Evolutionary conservation across 768 basidiomycete genomes (phyloP).

Genomic region (Leccinum variicolor): DNA sequence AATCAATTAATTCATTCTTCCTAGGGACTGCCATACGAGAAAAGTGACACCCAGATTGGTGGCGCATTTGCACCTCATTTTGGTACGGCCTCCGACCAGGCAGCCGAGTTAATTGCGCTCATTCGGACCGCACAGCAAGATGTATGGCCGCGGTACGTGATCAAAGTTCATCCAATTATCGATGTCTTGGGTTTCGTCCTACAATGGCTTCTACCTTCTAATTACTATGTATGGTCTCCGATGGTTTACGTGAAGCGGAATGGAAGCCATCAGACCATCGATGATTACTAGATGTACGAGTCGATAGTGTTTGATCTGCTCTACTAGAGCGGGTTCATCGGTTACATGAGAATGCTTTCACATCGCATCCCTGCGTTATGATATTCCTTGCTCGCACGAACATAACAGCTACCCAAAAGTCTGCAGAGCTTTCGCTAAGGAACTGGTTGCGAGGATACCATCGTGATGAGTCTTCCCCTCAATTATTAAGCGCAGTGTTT

Average conservation of each 20-base stretch:
- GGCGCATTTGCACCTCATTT: neutral
- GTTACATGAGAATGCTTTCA: neutral
- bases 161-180: neutral
- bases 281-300: neutral
- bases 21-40: neutral
- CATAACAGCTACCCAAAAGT: neutral
- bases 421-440: too few species aligned
- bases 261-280: neutral
- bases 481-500: neutral
- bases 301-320: neutral
- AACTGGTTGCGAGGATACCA: neutral
- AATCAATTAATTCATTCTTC: neutral
- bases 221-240: neutral
- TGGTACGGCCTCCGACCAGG: neutral
- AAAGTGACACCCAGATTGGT: neutral
- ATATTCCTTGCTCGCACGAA: neutral
- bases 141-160: neutral
- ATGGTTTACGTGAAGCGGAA: neutral
- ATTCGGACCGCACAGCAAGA: neutral
- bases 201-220: neutral
- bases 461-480: neutral
- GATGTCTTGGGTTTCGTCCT: neutral
- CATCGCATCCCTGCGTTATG: too few species aligned
- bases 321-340: neutral
- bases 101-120: neutral